These are phyloP conservation scores for Coprinellus micaceus DNA, from an alignment of 768 basidiomycete species.

Conservation along the genomic window DNA sequence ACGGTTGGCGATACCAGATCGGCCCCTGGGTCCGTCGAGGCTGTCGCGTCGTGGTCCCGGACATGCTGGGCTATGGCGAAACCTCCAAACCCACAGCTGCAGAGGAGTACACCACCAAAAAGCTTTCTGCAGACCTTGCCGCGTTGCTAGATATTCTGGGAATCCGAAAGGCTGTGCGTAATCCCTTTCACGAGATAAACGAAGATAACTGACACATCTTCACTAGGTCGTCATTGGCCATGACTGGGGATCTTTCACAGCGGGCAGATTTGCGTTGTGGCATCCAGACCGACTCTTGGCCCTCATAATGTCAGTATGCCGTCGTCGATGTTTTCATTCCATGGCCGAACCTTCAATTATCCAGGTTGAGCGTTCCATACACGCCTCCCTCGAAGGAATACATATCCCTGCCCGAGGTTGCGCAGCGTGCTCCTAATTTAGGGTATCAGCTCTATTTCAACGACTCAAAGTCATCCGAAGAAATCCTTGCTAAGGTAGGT, in stretches of 20 bases:
- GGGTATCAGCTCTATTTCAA: slow-evolving; percentile 71
- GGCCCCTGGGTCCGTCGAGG: slow-evolving; percentile 61
- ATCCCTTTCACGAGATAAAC: background rate
- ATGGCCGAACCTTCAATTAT: background rate
- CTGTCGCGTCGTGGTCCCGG: slow-evolving; percentile 59
- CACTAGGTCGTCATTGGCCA: slow-evolving; percentile 66
- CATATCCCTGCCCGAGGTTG: slow-evolving; percentile 49
- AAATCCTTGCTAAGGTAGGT: slow-evolving; percentile 57
- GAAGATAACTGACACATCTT: background rate
- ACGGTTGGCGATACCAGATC: slow-evolving; percentile 76
- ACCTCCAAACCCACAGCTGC: slow-evolving; percentile 58
- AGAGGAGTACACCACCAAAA: slow-evolving; percentile 56
- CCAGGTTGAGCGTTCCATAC: slow-evolving; percentile 67
- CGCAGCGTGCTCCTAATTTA: slow-evolving; percentile 48
- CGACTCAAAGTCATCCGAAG: slow-evolving; percentile 43
- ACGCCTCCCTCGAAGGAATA: slow-evolving; percentile 52
- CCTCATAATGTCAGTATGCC: slow-evolving; percentile 52
- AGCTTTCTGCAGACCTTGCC: slow-evolving; percentile 57
- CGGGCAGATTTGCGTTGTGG: slow-evolving; percentile 68
- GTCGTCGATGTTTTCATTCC: background rate
- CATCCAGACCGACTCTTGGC: slow-evolving; percentile 59
- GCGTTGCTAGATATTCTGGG: slow-evolving; percentile 59
- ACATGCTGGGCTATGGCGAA: slow-evolving; percentile 64
- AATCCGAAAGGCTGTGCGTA: slow-evolving; percentile 51
- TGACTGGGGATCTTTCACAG: slow-evolving; percentile 74